Percentiles rank a stretch among this genome's conserved stretches.
phyloP scores from a whole-genome alignment of 106 monocot species.

The Xerophyta viscosa region DNA sequence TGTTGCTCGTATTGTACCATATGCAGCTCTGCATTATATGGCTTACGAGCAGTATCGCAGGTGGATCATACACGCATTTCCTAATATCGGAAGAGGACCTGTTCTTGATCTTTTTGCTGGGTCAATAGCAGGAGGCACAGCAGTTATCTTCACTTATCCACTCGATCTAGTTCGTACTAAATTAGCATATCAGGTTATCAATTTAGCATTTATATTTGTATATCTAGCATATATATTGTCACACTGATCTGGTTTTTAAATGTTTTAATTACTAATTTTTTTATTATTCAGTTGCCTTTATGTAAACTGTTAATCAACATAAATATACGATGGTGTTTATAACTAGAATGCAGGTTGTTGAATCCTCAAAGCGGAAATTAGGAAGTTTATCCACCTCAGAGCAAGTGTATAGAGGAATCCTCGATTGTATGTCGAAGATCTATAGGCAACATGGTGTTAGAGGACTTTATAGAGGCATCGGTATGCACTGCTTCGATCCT shows the following conservation, averaged over 20 bases:
- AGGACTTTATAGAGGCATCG: conserved; percentile 86
- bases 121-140: conserved; percentile 82
- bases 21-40: conserved; percentile 98
- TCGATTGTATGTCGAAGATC: conserved; percentile 72
- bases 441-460: conserved; percentile 63
- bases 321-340: neutral
- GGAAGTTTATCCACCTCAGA: conserved; percentile 26
- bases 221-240: neutral
- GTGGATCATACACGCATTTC: conserved; percentile 57
- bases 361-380: conserved; percentile 22
- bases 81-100: conserved; percentile 51
- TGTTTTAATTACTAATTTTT: neutral
- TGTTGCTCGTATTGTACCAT: conserved; percentile 86
- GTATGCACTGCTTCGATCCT: conserved; percentile 26
- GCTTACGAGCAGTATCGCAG: conserved; percentile 88
- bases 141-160: conserved; percentile 87
- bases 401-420: conserved; percentile 66
- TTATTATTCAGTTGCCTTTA: too few species aligned
- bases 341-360: conserved; percentile 53
- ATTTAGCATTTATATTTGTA: neutral
- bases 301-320: too few species aligned
- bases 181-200: conserved; percentile 76
- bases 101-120: conserved; percentile 76
- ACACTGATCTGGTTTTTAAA: neutral
- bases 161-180: conserved; percentile 91